Conservation (phyloP, 805 yeast species). For the Tetrapisispora taiwanensis region DNA sequence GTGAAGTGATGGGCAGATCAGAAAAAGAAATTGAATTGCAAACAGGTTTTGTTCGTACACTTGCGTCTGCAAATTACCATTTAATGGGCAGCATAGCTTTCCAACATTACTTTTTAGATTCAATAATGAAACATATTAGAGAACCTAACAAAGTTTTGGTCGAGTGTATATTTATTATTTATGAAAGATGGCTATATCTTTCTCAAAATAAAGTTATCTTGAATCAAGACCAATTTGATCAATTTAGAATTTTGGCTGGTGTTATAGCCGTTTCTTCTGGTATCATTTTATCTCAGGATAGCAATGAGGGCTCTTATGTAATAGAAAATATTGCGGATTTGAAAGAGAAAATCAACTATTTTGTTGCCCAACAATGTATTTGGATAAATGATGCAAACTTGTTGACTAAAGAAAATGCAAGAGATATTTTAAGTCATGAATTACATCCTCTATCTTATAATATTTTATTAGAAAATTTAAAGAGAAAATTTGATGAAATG, state of each 20-base stretch:
- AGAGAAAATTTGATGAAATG: conserved; percentile 19
- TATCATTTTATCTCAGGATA: conserved; percentile 33
- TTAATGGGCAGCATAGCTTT: conserved; percentile 61
- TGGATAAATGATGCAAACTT: conserved; percentile 38
- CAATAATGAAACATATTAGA: conserved; percentile 20
- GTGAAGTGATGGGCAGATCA: conserved; percentile 11
- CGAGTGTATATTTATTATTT: conserved; percentile 30
- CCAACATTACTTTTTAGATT: conserved; percentile 52
- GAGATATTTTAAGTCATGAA: conserved; percentile 57
- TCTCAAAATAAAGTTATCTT: conserved; percentile 14
- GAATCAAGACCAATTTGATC: conserved; percentile 31
- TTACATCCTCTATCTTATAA: conserved; percentile 46
- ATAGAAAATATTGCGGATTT: conserved; percentile 23
- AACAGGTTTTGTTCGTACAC: conserved; percentile 31
- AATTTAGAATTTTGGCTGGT: conserved; percentile 61
- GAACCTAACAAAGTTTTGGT: conserved; percentile 21
- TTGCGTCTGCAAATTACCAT: conserved; percentile 43
- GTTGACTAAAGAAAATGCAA: conserved; percentile 53
- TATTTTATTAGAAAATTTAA: conserved; percentile 36
- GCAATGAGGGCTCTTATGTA: conserved; percentile 5
- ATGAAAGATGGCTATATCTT: conserved; percentile 26
- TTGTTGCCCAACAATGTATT: conserved; percentile 38
- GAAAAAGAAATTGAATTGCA: conserved; percentile 14
- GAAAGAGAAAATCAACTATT: conserved; percentile 32
- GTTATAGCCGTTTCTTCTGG: conserved; percentile 65